phyloP scores from a whole-genome alignment of 345 rosid species.

The Eucalyptus globulus region DNA sequence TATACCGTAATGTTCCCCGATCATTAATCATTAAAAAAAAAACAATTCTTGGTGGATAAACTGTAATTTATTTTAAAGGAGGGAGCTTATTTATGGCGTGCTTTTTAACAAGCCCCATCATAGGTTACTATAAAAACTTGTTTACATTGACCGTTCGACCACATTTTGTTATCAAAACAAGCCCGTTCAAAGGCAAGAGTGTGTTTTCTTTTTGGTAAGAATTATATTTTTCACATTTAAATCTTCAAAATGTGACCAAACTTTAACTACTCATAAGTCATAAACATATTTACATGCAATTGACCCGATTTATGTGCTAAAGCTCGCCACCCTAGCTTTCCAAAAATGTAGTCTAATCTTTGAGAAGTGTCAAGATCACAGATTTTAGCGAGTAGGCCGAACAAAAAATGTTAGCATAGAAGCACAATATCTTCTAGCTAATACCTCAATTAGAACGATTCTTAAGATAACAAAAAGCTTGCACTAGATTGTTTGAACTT shows the following conservation, averaged over 20 bases:
- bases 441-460: not conserved
- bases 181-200: not conserved
- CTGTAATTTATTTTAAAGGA: not conserved
- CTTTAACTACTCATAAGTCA: not conserved
- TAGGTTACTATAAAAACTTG: not conserved
- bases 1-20: not conserved
- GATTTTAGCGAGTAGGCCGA: not conserved
- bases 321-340: not conserved
- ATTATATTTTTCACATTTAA: not conserved
- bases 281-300: not conserved
- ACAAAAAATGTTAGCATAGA: not conserved
- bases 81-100: not conserved
- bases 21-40: not conserved
- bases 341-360: not conserved
- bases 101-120: not conserved
- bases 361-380: not conserved
- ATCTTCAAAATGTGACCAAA: not conserved
- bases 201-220: not conserved
- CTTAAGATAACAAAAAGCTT: not conserved
- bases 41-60: not conserved
- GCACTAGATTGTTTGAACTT: not conserved
- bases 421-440: not conserved
- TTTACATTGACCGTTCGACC: not conserved
- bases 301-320: not conserved
- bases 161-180: not conserved